phyloP scores from a whole-genome alignment of 2,329 filamentous ascomycete genomes.

The Stemphylium lycopersici region DNA sequence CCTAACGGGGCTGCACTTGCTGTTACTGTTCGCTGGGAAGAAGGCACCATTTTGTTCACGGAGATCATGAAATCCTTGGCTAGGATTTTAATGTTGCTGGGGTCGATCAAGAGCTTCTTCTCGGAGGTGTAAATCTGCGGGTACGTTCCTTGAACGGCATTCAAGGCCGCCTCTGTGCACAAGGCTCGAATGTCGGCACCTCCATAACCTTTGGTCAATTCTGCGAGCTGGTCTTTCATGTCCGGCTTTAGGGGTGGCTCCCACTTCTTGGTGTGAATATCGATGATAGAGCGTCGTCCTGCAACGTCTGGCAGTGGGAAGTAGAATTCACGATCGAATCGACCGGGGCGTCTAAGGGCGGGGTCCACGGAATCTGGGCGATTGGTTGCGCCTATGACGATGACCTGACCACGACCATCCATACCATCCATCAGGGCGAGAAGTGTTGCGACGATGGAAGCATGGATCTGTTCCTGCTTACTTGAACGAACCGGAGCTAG shows the following conservation, averaged over 20 bases:
- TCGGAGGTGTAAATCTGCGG: constrained; percentile 94
- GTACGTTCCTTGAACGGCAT: constrained; percentile 93
- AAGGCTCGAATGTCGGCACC: constrained; percentile 93
- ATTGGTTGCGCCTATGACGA: constrained; percentile 98
- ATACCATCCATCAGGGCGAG: constrained; percentile 59
- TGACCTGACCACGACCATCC: constrained; percentile 74
- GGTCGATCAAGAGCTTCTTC: constrained; percentile 87
- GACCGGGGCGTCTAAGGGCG: constrained; percentile 88
- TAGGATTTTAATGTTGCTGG: constrained; percentile 80
- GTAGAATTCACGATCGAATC: constrained; percentile 98
- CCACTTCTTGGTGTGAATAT: constrained; percentile 97
- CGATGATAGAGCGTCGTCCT: constrained; percentile 82
- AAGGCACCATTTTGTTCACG: constrained; percentile 94
- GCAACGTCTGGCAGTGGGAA: constrained; percentile 87
- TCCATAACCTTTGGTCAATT: constrained; percentile 93
- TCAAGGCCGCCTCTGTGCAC: constrained; percentile 94
- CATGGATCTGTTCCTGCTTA: constrained; percentile 98
- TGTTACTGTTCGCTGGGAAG: constrained; percentile 86
- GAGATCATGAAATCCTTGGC: constrained; percentile 98
- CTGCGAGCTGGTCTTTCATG: constrained; percentile 84
- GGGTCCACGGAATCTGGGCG: constrained; percentile 95
- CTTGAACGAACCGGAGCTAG: constrained; percentile 94
- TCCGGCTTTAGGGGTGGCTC: constrained; percentile 72
- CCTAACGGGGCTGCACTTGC: constrained; percentile 84
- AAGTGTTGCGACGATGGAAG: constrained; percentile 74